Percentiles rank a stretch among this genome's conserved stretches.
Conservation (phyloP, 768 basidiomycete species). For the Mycena olivaceomarginata region DNA sequence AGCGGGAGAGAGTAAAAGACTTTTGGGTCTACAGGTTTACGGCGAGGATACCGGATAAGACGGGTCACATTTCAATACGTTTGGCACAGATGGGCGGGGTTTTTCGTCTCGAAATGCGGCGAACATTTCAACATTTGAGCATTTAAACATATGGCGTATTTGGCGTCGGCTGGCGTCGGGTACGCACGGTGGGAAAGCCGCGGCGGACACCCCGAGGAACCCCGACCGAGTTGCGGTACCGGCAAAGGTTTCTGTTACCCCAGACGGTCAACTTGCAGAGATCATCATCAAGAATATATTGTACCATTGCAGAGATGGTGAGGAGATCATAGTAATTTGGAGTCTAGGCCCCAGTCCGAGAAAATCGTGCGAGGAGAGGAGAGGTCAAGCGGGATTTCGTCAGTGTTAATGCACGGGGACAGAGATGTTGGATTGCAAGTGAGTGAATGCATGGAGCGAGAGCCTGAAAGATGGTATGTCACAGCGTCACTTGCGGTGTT, state of each 20-base stretch:
- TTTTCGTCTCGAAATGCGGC: no score
- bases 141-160: neutral
- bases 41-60: no score
- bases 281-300: neutral
- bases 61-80: no score
- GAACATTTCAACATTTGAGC: no score
- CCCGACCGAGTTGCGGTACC: neutral
- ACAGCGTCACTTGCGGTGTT: no score
- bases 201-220: slow-evolving; percentile 28
- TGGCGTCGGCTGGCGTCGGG: neutral
- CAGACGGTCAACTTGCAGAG: neutral
- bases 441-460: no score
- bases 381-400: neutral
- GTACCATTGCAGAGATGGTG: neutral
- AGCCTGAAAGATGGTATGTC: no score
- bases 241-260: neutral
- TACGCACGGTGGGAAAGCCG: slow-evolving; percentile 1
- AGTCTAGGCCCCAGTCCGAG: neutral
- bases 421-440: neutral
- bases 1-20: neutral
- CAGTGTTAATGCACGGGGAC: no score
- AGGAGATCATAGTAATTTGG: neutral
- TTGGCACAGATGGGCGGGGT: no score
- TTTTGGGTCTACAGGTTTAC: neutral
- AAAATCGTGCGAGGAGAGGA: neutral